Conservation (phyloP, 148 eudicot species). For the Silene conica region DNA sequence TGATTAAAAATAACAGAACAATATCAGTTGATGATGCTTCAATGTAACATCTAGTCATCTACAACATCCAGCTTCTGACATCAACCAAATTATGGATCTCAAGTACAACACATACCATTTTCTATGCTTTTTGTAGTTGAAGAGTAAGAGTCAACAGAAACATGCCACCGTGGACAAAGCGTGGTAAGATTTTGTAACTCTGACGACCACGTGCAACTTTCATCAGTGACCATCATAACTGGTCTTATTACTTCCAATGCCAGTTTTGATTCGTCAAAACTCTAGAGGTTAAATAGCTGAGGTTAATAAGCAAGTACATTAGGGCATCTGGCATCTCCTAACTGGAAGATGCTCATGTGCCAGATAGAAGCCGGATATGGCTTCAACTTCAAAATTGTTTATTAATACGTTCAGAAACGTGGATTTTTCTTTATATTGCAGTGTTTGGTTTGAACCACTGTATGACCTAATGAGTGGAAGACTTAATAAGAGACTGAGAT, state of each 20-base stretch:
- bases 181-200: slow-evolving; percentile 30
- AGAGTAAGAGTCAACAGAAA: slow-evolving; percentile 36
- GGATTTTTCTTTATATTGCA: slow-evolving; percentile 1
- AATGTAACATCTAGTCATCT: background rate
- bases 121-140: slow-evolving; percentile 17
- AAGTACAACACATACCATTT: slow-evolving; percentile 30
- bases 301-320: slow-evolving; percentile 8
- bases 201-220: slow-evolving; percentile 50
- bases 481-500: background rate
- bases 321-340: background rate
- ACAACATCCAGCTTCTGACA: background rate
- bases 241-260: slow-evolving; percentile 69
- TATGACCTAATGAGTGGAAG: background rate
- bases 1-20: slow-evolving; percentile 26
- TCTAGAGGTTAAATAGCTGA: slow-evolving; percentile 31
- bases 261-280: slow-evolving; percentile 61
- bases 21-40: slow-evolving; percentile 5
- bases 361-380: background rate
- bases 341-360: background rate
- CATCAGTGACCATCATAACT: slow-evolving; percentile 59
- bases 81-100: background rate
- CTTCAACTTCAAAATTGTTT: background rate
- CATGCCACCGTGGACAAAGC: slow-evolving; percentile 52
- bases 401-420: background rate
- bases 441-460: slow-evolving; percentile 1